Evolutionary conservation across 164 flowering plant genomes (phyloP).

Genomic region (Liquidambar formosana): DNA sequence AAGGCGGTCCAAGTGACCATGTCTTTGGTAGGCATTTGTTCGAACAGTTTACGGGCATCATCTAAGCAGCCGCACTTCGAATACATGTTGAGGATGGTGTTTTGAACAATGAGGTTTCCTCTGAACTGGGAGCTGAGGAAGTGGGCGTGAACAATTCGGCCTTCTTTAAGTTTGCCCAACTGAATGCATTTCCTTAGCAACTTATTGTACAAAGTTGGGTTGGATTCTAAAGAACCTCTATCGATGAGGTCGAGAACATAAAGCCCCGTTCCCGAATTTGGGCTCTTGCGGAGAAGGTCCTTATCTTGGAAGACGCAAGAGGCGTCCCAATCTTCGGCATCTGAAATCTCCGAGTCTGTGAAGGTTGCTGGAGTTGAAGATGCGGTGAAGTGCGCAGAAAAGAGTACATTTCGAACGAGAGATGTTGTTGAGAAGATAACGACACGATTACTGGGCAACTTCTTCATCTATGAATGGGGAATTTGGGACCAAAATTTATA

Average conservation of each 20-base stretch:
- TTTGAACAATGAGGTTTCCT: conserved; percentile 31
- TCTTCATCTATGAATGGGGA: too few relatives aligned
- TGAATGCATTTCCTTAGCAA: conserved; percentile 52
- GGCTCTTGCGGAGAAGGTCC: conserved; percentile 41
- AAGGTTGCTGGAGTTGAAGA: not conserved
- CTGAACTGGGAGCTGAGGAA: conserved; percentile 36
- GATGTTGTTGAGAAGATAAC: too few relatives aligned
- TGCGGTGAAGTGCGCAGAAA: not conserved
- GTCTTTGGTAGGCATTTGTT: conserved; percentile 49
- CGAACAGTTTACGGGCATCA: conserved; percentile 53
- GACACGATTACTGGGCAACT: not conserved
- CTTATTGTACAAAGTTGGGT: conserved; percentile 33
- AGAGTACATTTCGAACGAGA: too few relatives aligned
- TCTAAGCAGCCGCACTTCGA: conserved; percentile 49
- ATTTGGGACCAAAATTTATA: too few relatives aligned
- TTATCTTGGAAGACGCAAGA: conserved; percentile 35
- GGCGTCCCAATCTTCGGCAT: conserved; percentile 2
- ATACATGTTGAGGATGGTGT: conserved; percentile 53
- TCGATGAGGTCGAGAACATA: conserved; percentile 55
- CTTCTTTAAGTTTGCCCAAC: conserved; percentile 39
- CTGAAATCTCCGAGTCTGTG: not conserved
- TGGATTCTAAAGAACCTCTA: conserved; percentile 34
- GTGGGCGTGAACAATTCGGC: conserved; percentile 47
- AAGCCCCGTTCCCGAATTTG: conserved; percentile 31
- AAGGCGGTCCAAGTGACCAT: conserved; percentile 65